Evolutionary conservation across 2,329 filamentous ascomycete genomes (phyloP).

Genomic region (Alternaria sp.): DNA sequence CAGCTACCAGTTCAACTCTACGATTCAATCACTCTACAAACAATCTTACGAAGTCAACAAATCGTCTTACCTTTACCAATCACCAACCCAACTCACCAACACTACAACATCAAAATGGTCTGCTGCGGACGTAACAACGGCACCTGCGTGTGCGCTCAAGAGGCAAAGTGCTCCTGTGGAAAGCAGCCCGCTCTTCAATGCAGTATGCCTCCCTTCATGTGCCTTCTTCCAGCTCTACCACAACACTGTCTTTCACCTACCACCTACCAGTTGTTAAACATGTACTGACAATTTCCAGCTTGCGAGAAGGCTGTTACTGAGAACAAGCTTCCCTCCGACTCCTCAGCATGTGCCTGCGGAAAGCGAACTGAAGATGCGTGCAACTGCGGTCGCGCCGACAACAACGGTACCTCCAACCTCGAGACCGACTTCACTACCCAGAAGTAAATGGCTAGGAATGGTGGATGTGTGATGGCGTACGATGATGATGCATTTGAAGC

Average conservation of each 20-base stretch:
- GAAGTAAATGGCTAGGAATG: constrained; percentile 41
- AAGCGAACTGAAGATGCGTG: constrained; percentile 71
- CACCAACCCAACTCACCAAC: constrained; percentile 2
- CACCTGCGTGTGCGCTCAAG: constrained; percentile 65
- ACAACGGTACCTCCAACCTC: constrained; percentile 67
- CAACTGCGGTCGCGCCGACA: constrained; percentile 80
- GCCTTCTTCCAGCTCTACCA: too few species aligned
- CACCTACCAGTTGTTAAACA: background rate
- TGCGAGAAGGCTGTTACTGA: constrained; percentile 80
- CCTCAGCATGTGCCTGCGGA: constrained; percentile 79
- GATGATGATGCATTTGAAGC: background rate
- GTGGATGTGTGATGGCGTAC: background rate
- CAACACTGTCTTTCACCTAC: too few species aligned
- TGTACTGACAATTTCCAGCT: constrained; percentile 39
- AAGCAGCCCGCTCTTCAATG: constrained; percentile 87
- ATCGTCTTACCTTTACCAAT: background rate
- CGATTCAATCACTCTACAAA: background rate
- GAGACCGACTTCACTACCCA: constrained; percentile 91
- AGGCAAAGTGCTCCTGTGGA: constrained; percentile 84
- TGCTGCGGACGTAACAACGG: constrained; percentile 68
- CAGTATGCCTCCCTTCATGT: constrained; percentile 52
- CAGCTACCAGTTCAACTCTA: constrained; percentile 4
- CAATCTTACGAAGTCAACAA: background rate
- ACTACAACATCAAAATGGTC: constrained; percentile 49
- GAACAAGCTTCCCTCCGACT: constrained; percentile 68